Percentiles rank a stretch among this genome's conserved stretches.
phyloP scores from a whole-genome alignment of 2,329 filamentous ascomycete species.

The Claviceps africana region DNA sequence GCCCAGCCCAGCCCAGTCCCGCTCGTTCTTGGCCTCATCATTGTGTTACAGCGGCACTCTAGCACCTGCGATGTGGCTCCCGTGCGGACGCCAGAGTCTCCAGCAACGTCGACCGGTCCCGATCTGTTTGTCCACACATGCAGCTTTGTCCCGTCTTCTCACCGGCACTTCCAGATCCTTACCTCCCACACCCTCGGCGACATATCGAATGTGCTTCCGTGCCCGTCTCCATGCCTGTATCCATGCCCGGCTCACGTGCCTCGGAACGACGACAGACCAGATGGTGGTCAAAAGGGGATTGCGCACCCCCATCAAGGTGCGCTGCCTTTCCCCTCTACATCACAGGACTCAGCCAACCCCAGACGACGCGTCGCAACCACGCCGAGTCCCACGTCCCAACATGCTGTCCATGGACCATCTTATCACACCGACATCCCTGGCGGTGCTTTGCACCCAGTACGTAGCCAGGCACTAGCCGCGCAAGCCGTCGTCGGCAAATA shows the following conservation, averaged over 20 bases:
- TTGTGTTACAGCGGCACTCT: not conserved
- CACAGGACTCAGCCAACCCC: no score
- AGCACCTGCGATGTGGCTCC: not conserved
- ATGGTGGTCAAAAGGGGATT: no score
- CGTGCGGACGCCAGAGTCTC: not conserved
- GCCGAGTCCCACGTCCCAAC: not conserved
- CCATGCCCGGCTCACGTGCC: not conserved
- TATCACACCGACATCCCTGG: not conserved
- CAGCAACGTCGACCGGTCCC: not conserved
- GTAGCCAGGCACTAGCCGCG: not conserved
- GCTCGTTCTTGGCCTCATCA: not conserved
- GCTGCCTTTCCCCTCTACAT: no score
- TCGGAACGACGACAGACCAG: no score
- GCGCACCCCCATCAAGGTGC: no score
- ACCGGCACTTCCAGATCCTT: not conserved
- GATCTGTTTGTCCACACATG: no score
- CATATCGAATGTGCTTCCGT: not conserved
- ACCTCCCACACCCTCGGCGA: no score
- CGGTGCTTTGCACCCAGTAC: not conserved
- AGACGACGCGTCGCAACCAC: not conserved
- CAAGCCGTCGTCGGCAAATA: not conserved
- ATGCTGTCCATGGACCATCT: not conserved
- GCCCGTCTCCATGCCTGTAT: not conserved
- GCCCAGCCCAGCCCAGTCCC: no score
- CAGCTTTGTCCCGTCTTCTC: not conserved